A percentile compares a stretch with the other conserved stretches of the same genome.
These are phyloP conservation scores for Dactylella cylindrospora DNA, from an alignment of 2,329 filamentous ascomycete genomes.

Conservation along the genomic window DNA sequence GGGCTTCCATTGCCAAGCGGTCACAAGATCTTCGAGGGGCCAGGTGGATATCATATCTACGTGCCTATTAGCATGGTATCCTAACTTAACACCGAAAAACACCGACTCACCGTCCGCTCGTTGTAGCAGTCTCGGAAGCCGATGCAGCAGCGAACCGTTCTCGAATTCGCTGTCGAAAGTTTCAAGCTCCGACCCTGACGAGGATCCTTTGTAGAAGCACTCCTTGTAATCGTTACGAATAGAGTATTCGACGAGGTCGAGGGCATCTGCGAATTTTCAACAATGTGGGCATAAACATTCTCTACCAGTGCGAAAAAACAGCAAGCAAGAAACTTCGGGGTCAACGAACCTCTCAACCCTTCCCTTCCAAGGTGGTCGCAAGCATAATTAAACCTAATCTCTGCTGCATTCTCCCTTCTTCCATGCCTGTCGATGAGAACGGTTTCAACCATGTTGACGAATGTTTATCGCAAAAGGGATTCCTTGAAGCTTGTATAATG, in stretches of 20 bases:
- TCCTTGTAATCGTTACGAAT: slow-evolving; percentile 39
- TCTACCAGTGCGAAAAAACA: too few relatives aligned
- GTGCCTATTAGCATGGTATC: not conserved
- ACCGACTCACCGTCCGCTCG: slow-evolving; percentile 37
- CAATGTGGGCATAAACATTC: too few relatives aligned
- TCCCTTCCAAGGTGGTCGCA: slow-evolving; percentile 29
- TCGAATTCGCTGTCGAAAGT: slow-evolving; percentile 41
- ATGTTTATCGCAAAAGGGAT: too few relatives aligned
- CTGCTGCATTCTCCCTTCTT: slow-evolving; percentile 32
- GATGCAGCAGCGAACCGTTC: slow-evolving; percentile 28
- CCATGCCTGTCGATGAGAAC: slow-evolving; percentile 32
- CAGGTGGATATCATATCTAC: slow-evolving; percentile 41
- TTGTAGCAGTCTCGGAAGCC: slow-evolving; percentile 32
- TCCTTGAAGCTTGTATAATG: not conserved
- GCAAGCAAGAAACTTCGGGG: too few relatives aligned
- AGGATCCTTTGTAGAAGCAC: slow-evolving; percentile 37
- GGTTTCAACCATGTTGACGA: slow-evolving; percentile 41
- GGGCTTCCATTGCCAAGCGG: slow-evolving; percentile 40
- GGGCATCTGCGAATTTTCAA: slow-evolving; percentile 25
- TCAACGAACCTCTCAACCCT: slow-evolving; percentile 29
- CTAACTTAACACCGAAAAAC: too few relatives aligned
- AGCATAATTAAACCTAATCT: slow-evolving; percentile 34
- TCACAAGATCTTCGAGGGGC: slow-evolving; percentile 21
- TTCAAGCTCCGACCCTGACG: slow-evolving; percentile 33
- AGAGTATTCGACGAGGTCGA: slow-evolving; percentile 37